Percentiles rank a stretch among this genome's conserved stretches.
These are phyloP conservation scores for Claviceps arundinis DNA, from an alignment of 2,329 filamentous ascomycete genomes.

Conservation along the genomic window DNA sequence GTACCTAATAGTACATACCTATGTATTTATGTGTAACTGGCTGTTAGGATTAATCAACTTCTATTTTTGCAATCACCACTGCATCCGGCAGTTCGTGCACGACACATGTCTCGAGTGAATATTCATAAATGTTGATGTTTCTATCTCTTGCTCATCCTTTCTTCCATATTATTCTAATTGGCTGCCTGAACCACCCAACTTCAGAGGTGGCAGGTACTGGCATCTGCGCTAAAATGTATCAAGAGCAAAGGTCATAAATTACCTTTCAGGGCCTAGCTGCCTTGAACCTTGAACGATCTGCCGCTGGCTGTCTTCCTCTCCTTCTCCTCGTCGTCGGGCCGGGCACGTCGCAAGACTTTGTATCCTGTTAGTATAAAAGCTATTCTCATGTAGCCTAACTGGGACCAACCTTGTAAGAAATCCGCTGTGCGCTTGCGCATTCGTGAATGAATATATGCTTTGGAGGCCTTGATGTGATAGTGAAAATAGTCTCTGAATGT, in stretches of 20 bases:
- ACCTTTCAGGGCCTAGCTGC: constrained; percentile 12
- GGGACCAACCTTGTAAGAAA: constrained; percentile 78
- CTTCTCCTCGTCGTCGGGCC: constrained; percentile 92
- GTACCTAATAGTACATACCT: too few relatives aligned
- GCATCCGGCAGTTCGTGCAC: too few relatives aligned
- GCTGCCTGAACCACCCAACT: not conserved
- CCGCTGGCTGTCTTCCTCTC: constrained; percentile 97
- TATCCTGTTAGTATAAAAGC: constrained; percentile 2
- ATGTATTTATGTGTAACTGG: too few relatives aligned
- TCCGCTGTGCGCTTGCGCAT: constrained; percentile 97
- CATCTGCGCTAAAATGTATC: not conserved
- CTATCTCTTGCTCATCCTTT: not conserved
- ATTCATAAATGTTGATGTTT: not conserved
- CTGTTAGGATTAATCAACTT: too few relatives aligned
- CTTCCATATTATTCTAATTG: not conserved
- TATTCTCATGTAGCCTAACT: not conserved
- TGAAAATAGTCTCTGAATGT: constrained; percentile 99
- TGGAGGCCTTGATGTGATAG: constrained; percentile 99
- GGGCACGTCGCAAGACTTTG: constrained; percentile 81
- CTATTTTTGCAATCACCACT: too few relatives aligned
- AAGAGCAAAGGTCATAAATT: not conserved
- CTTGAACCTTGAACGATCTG: constrained; percentile 64
- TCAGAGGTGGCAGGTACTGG: not conserved
- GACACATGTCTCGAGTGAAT: too few relatives aligned
- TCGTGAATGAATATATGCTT: constrained; percentile 96